These are phyloP conservation scores for Podospora pseudocomata DNA, from an alignment of 495 filamentous ascomycete genomes.

Conservation along the genomic window DNA sequence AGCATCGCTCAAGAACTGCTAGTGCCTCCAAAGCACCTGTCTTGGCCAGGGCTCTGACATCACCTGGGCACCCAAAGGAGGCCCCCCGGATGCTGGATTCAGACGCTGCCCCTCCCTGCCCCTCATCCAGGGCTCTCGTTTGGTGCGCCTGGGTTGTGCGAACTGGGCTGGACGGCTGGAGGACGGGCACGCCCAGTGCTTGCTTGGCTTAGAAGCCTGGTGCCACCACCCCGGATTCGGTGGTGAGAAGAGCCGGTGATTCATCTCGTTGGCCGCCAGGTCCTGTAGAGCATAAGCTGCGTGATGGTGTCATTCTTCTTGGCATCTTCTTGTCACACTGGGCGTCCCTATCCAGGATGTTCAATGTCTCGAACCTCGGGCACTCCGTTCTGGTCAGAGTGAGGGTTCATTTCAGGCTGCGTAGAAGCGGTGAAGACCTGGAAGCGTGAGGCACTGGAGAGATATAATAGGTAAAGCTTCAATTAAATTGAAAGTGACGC, in stretches of 20 bases:
- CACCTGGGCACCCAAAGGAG: slow-evolving; percentile 15
- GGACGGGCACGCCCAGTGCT: not conserved
- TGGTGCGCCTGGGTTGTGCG: not conserved
- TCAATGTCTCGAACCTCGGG: not conserved
- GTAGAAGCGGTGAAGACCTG: not conserved
- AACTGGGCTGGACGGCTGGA: not conserved
- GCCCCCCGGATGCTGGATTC: slow-evolving; percentile 6
- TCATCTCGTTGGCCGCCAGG: slow-evolving; percentile 18
- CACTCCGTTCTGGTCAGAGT: not conserved
- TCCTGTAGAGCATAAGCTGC: slow-evolving; percentile 9
- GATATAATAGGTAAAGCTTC: not conserved
- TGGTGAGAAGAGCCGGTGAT: slow-evolving; percentile 16
- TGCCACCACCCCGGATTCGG: slow-evolving; percentile 2
- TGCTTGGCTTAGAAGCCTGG: slow-evolving; percentile 11
- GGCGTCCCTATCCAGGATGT: not conserved
- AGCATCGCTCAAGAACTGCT: not conserved
- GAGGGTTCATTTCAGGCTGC: slow-evolving; percentile 1
- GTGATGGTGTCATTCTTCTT: slow-evolving; percentile 30
- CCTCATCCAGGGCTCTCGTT: slow-evolving; percentile 12
- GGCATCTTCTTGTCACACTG: slow-evolving; percentile 13
- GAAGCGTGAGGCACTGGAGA: not conserved
- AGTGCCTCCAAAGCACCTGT: not conserved
- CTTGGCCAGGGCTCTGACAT: slow-evolving; percentile 21
- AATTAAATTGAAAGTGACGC: not conserved
- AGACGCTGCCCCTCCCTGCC: slow-evolving; percentile 25